phyloP scores from a whole-genome alignment of 1,139 yeast genomes.

The Candida sojae region DNA sequence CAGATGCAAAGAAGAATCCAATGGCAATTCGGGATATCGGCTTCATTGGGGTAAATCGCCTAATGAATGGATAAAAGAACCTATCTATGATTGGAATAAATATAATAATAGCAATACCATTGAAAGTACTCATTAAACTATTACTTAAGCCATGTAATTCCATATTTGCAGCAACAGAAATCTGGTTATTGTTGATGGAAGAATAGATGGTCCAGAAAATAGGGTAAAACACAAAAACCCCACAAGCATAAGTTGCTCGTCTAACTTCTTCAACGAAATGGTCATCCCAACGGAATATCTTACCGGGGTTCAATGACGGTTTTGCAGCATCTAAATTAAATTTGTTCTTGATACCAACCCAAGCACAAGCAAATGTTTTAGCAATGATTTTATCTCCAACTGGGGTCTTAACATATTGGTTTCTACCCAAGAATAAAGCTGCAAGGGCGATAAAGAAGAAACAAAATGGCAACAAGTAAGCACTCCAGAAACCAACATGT shows the following conservation, averaged over 20 bases:
- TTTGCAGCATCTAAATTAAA: constrained; percentile 55
- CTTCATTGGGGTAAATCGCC: constrained; percentile 56
- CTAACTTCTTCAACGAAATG: constrained; percentile 62
- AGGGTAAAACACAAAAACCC: constrained; percentile 47
- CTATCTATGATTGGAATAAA: constrained; percentile 62
- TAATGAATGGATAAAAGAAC: constrained; percentile 53
- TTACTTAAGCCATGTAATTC: constrained; percentile 63
- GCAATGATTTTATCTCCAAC: constrained; percentile 64
- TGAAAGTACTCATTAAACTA: constrained; percentile 61
- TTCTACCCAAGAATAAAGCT: constrained; percentile 56
- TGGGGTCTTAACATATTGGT: constrained; percentile 57
- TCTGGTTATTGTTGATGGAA: neutral
- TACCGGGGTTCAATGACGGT: constrained; percentile 50
- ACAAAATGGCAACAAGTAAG: constrained; percentile 57
- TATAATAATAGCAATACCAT: constrained; percentile 59
- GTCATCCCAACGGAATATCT: constrained; percentile 55
- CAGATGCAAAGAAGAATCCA: constrained; percentile 72
- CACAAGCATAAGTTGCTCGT: constrained; percentile 60
- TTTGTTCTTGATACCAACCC: constrained; percentile 47
- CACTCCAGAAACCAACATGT: constrained; percentile 43
- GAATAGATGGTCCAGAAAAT: neutral
- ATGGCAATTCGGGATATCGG: constrained; percentile 71
- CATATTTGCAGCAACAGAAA: constrained; percentile 34
- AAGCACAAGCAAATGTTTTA: constrained; percentile 50
- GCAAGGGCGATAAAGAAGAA: constrained; percentile 62